Evolutionary conservation across 2,329 filamentous ascomycete species (phyloP).

Genomic region (Clathrospora elynae): DNA sequence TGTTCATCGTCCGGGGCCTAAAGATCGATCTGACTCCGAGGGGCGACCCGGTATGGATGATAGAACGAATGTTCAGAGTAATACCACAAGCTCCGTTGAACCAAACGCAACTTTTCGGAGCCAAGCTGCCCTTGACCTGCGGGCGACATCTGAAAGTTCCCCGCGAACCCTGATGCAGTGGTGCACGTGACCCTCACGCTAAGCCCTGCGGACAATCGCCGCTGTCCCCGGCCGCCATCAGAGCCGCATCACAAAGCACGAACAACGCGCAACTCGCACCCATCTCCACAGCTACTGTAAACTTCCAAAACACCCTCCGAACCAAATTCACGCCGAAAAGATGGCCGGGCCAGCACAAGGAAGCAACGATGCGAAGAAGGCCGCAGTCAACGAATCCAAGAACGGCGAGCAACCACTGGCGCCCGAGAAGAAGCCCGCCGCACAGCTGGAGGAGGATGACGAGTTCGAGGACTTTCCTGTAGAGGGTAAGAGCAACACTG

Average conservation of each 20-base stretch:
- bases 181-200: slow-evolving; percentile 27
- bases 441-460: slow-evolving; percentile 91
- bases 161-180: slow-evolving; percentile 8
- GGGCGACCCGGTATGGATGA: not conserved
- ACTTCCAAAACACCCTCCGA: no score
- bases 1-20: slow-evolving; percentile 10
- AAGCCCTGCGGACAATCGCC: slow-evolving; percentile 19
- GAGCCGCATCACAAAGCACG: slow-evolving; percentile 27
- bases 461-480: slow-evolving; percentile 99
- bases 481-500: slow-evolving; percentile 78
- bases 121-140: slow-evolving; percentile 1
- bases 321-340: slow-evolving; percentile 5
- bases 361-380: slow-evolving; percentile 49
- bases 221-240: slow-evolving; percentile 15
- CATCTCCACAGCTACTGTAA: not conserved
- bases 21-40: not conserved
- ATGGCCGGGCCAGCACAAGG: slow-evolving; percentile 57
- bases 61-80: not conserved
- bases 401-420: slow-evolving; percentile 50
- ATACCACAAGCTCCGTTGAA: not conserved
- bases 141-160: slow-evolving; percentile 4
- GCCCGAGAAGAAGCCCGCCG: slow-evolving; percentile 64
- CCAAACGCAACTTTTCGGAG: slow-evolving; percentile 1
- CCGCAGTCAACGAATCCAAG: slow-evolving; percentile 42
- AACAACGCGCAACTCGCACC: slow-evolving; percentile 7